A percentile compares a stretch with the other conserved stretches of the same genome.
Conservation (phyloP, 192 early-diverging fungal species). For the Podila verticillata region DNA sequence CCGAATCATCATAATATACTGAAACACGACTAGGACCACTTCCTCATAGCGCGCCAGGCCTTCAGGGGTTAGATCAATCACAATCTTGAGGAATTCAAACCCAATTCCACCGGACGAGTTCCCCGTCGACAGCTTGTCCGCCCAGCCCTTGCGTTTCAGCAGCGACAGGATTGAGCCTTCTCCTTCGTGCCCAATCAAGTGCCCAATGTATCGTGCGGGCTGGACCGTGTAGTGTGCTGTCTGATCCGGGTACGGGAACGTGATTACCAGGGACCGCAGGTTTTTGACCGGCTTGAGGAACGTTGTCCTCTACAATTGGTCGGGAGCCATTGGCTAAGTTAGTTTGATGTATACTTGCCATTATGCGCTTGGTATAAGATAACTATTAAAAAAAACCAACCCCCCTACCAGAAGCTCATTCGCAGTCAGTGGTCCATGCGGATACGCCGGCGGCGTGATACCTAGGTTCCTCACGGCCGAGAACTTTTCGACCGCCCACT, state of each 20-base stretch:
- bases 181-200: constrained; percentile 89
- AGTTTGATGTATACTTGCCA: too few relatives aligned
- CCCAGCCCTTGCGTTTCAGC: constrained; percentile 89
- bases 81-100: constrained; percentile 81
- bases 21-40: constrained; percentile 81
- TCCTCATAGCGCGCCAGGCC: constrained; percentile 82
- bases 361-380: too few relatives aligned
- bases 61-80: constrained; percentile 77
- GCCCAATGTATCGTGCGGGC: constrained; percentile 79
- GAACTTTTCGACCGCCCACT: constrained; percentile 84
- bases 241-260: constrained; percentile 84
- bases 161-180: constrained; percentile 81
- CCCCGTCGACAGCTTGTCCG: constrained; percentile 69
- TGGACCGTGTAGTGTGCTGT: constrained; percentile 58
- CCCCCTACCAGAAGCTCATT: constrained; percentile 62
- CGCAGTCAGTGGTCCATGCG: constrained; percentile 73
- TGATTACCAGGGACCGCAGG: constrained; percentile 71
- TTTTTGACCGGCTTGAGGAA: constrained; percentile 77
- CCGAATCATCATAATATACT: constrained; percentile 85
- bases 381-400: too few relatives aligned
- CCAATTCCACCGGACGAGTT: constrained; percentile 43
- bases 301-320: constrained; percentile 59
- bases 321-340: too few relatives aligned
- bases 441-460: constrained; percentile 71
- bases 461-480: constrained; percentile 76